Evolutionary conservation across 2,329 filamentous ascomycete species (phyloP).

Genomic region (Diaporthe longicolla): DNA sequence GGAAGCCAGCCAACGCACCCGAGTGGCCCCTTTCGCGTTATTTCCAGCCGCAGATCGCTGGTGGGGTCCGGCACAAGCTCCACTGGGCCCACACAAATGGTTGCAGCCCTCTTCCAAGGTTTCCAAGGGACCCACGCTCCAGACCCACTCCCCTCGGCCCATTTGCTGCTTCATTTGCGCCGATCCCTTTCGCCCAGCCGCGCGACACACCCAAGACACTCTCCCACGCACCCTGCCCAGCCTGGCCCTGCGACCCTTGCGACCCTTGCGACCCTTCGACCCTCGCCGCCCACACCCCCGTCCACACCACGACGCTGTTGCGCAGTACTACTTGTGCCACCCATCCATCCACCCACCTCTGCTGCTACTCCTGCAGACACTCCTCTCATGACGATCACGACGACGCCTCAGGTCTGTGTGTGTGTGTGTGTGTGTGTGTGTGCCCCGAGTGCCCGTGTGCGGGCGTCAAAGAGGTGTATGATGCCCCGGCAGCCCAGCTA

Average conservation of each 20-base stretch:
- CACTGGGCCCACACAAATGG: background rate
- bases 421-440: background rate
- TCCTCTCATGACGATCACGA: slow-evolving; percentile 7
- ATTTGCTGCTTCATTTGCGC: slow-evolving; percentile 35
- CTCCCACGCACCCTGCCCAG: background rate
- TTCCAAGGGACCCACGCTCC: slow-evolving; percentile 25
- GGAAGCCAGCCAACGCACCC: slow-evolving; percentile 25
- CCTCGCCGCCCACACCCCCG: too few relatives aligned
- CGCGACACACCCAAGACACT: slow-evolving; percentile 13
- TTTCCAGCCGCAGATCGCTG: slow-evolving; percentile 30
- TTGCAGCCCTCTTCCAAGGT: slow-evolving; percentile 32
- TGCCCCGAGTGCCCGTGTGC: background rate
- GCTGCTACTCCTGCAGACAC: background rate
- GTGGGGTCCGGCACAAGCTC: slow-evolving; percentile 28
- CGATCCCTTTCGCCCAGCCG: slow-evolving; percentile 33
- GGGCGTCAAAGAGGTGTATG: background rate
- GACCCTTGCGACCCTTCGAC: too few relatives aligned
- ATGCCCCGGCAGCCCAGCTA: slow-evolving; percentile 1
- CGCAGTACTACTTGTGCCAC: background rate
- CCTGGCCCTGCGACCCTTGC: slow-evolving; percentile 22
- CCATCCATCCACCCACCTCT: background rate
- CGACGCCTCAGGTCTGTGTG: background rate
- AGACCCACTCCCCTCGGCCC: background rate
- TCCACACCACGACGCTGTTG: background rate
- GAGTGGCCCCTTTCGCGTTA: slow-evolving; percentile 34